These are phyloP conservation scores for Sanghuangporus sanghuang DNA, from an alignment of 1,284 basidiomycete genomes.

Conservation along the genomic window DNA sequence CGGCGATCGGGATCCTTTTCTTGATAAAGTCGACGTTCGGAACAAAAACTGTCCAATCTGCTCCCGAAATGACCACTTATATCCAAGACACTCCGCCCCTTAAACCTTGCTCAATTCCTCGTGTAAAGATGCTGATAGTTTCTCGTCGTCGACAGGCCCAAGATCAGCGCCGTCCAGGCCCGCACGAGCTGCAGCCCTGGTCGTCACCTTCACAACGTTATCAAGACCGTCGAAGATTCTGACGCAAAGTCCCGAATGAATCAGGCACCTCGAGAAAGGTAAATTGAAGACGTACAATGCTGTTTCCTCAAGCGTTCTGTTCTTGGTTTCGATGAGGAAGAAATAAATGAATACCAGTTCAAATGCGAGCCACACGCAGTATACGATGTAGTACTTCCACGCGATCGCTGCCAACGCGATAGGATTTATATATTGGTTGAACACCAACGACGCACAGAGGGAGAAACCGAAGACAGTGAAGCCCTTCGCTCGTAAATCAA, in stretches of 20 bases:
- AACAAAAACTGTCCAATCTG: neutral
- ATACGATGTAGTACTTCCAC: conserved; percentile 32
- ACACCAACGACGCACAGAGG: conserved; percentile 27
- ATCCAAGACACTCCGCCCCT: neutral
- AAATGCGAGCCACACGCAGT: conserved; percentile 27
- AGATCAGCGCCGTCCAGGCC: conserved; percentile 1
- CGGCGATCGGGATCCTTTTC: no score
- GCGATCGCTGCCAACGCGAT: conserved; percentile 25
- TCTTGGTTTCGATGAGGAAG: conserved; percentile 24
- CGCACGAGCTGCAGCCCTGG: conserved; percentile 10
- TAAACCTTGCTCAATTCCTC: conserved; percentile 1
- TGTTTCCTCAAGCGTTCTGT: conserved; percentile 19
- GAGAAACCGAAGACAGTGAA: conserved; percentile 24
- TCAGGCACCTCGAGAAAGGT: neutral
- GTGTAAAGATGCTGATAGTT: neutral
- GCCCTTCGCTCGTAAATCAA: conserved; percentile 31
- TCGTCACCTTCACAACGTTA: conserved; percentile 15
- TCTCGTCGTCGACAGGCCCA: neutral
- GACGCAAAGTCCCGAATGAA: neutral
- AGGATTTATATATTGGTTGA: conserved; percentile 37
- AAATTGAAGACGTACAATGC: conserved; percentile 11
- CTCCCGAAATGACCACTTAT: neutral
- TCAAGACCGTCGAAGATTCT: conserved; percentile 20
- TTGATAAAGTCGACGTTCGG: no score
- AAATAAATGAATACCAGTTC: conserved; percentile 31